A percentile compares a stretch with the other conserved stretches of the same genome.
Conservation (phyloP, 2,329 filamentous ascomycete genomes). For the Colletotrichum orbiculare region DNA sequence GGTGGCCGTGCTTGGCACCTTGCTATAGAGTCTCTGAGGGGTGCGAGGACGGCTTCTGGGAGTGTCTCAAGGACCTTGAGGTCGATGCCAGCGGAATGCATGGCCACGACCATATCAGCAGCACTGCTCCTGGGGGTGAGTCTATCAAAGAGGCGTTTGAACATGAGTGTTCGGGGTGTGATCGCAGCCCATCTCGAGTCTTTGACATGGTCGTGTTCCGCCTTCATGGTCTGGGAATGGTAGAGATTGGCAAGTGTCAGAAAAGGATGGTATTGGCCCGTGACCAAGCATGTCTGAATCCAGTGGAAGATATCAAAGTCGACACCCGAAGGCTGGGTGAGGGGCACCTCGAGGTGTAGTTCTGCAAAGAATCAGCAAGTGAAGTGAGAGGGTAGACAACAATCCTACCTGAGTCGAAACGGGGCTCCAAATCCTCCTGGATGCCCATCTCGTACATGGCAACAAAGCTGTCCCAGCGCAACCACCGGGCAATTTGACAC, state of each 20-base stretch:
- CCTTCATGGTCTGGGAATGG: conserved; percentile 49
- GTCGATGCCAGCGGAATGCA: conserved; percentile 77
- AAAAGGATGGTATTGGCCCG: conserved; percentile 50
- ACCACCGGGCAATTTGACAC: conserved; percentile 84
- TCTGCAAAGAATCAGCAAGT: conserved; percentile 42
- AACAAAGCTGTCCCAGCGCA: conserved; percentile 72
- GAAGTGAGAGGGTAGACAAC: not conserved
- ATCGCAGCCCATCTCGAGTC: conserved; percentile 57
- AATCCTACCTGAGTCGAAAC: conserved; percentile 53
- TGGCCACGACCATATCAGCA: conserved; percentile 76
- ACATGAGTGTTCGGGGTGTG: conserved; percentile 75
- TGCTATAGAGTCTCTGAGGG: conserved; percentile 86
- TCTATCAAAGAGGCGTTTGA: conserved; percentile 74
- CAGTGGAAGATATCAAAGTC: conserved; percentile 59
- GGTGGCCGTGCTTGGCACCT: conserved; percentile 86
- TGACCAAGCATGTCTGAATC: conserved; percentile 61
- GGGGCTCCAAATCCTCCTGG: conserved; percentile 56
- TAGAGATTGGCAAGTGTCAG: conserved; percentile 59
- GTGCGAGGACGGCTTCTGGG: conserved; percentile 84
- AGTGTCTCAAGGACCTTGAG: conserved; percentile 79
- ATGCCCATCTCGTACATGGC: conserved; percentile 64
- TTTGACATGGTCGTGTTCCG: conserved; percentile 48
- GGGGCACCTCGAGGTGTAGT: conserved; percentile 38
- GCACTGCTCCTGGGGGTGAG: conserved; percentile 63
- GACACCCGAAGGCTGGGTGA: conserved; percentile 45